phyloP scores from a whole-genome alignment of 2,329 filamentous ascomycete genomes.

The Nothophaeocryptopus gaeumannii region DNA sequence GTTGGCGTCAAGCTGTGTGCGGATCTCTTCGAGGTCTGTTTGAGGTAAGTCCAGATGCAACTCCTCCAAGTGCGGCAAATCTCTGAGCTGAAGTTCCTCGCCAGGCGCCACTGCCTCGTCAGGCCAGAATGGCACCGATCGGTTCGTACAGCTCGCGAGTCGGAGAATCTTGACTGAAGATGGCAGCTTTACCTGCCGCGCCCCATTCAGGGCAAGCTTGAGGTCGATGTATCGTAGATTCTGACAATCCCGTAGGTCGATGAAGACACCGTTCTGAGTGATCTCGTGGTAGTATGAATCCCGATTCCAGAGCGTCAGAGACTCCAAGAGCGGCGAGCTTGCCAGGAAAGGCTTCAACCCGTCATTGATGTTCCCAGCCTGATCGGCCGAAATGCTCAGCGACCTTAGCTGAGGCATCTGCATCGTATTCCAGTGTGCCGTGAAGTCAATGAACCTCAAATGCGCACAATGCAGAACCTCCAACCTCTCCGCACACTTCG shows the following conservation, averaged over 20 bases:
- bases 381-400: conserved; percentile 4
- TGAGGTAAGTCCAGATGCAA: conserved; percentile 7
- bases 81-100: conserved; percentile 1
- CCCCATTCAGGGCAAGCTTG: background rate
- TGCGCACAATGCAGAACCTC: conserved; percentile 8
- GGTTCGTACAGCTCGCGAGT: background rate
- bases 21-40: background rate
- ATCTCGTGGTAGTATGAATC: background rate
- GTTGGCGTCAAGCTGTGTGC: background rate
- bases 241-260: conserved; percentile 11
- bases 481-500: conserved; percentile 3
- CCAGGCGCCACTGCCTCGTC: background rate
- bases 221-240: conserved; percentile 8
- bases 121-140: background rate
- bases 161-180: conserved; percentile 1
- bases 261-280: background rate
- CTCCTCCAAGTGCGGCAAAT: conserved; percentile 8
- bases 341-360: conserved; percentile 2
- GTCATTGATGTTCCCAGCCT: background rate
- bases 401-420: conserved; percentile 4
- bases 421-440: background rate
- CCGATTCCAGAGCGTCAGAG: conserved; percentile 5
- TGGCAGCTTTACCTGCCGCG: conserved; percentile 8
- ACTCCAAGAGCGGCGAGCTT: background rate
- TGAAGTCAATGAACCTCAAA: conserved; percentile 4